Percentiles rank a stretch among this genome's conserved stretches.
Evolutionary conservation across 305 asterid species (phyloP).

Genomic region (Euphrasia arctica): DNA sequence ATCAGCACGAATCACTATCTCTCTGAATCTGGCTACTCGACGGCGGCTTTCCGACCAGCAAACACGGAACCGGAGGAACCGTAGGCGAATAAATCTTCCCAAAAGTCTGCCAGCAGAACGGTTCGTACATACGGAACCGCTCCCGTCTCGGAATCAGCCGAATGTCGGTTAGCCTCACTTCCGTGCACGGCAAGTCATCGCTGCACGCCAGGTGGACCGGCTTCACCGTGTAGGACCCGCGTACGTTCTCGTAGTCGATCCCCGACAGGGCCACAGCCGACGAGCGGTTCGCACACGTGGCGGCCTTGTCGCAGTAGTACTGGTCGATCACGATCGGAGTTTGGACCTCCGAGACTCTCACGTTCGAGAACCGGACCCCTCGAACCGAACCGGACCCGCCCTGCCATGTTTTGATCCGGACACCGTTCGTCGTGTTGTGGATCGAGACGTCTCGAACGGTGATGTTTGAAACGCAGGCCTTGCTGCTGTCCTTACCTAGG

Average conservation of each 20-base stretch:
- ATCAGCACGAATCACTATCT: conserved; percentile 55
- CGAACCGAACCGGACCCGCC: conserved; percentile 92
- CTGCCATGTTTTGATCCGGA: conserved; percentile 91
- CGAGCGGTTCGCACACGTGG: conserved; percentile 72
- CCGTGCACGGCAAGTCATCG: conserved; percentile 74
- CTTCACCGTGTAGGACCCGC: conserved; percentile 84
- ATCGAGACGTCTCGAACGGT: conserved; percentile 69
- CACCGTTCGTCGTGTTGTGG: conserved; percentile 89
- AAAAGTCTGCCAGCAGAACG: conserved; percentile 91
- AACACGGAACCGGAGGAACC: conserved; percentile 69
- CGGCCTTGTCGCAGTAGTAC: conserved; percentile 71
- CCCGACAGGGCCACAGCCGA: conserved; percentile 83
- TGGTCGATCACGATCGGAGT: conserved; percentile 85
- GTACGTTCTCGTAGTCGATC: conserved; percentile 63
- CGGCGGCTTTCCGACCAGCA: conserved; percentile 77
- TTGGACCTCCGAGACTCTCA: conserved; percentile 77
- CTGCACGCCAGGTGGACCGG: conserved; percentile 93
- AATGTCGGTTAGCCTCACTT: conserved; percentile 62
- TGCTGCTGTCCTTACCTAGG: conserved; percentile 77
- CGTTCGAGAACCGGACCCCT: conserved; percentile 68
- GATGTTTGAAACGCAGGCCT: conserved; percentile 93
- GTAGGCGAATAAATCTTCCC: conserved; percentile 77
- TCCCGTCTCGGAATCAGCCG: conserved; percentile 66
- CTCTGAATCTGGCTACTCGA: conserved; percentile 64
- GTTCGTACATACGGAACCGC: conserved; percentile 66